phyloP scores from a whole-genome alignment of 345 rosid genomes.

The Populus deltoides region DNA sequence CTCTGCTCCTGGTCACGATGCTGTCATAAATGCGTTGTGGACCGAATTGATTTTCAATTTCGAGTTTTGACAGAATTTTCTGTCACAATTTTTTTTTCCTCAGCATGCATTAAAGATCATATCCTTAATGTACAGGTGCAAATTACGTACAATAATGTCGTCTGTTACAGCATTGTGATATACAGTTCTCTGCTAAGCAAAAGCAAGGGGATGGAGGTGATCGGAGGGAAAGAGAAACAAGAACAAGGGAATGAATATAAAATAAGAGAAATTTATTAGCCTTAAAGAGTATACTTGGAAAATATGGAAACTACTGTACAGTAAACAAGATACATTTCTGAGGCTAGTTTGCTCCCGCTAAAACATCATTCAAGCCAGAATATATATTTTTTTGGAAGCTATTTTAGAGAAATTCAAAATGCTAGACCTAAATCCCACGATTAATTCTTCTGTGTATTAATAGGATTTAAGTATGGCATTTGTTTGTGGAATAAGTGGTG shows the following conservation, averaged over 20 bases:
- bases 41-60: no score
- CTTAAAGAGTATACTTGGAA: not conserved
- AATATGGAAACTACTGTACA: slow-evolving; percentile 26
- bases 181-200: not conserved
- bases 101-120: no score
- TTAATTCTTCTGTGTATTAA: not conserved
- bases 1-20: no score
- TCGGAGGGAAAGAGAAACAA: not conserved
- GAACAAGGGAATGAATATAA: not conserved
- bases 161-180: not conserved
- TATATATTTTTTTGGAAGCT: not conserved
- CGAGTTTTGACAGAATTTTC: no score
- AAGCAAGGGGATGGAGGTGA: not conserved
- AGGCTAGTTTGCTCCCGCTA: slow-evolving; percentile 5
- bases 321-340: slow-evolving; percentile 4
- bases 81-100: no score
- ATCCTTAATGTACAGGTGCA: no score
- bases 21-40: no score
- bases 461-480: slow-evolving; percentile 45
- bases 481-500: slow-evolving; percentile 49
- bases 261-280: not conserved
- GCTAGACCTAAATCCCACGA: slow-evolving; percentile 17
- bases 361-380: not conserved
- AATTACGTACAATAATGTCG: not conserved
- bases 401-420: slow-evolving; percentile 1